Conservation (phyloP, 129 eudicot genomes). For the Saussurea involucrata region DNA sequence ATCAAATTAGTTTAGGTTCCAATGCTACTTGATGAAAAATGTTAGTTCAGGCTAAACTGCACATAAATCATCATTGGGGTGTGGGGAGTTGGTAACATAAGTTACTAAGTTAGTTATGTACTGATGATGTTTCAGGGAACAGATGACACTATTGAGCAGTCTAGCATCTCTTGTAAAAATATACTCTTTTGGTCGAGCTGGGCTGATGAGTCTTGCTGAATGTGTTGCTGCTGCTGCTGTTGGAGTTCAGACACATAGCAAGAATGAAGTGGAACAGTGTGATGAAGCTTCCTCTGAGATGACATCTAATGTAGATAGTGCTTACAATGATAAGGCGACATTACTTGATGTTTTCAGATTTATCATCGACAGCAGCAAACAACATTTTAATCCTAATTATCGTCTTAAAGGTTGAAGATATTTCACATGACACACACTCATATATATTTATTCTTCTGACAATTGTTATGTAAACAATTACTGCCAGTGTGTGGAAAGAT, state of each 20-base stretch:
- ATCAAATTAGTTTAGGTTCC: neutral
- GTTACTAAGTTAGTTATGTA: neutral
- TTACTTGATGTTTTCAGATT: conserved; percentile 73
- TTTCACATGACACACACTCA: conserved; percentile 6
- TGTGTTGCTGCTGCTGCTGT: conserved; percentile 62
- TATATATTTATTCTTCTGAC: neutral
- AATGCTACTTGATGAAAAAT: neutral
- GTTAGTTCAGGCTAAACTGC: neutral
- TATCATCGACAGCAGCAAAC: conserved; percentile 86
- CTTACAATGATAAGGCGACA: conserved; percentile 40
- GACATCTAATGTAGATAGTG: conserved; percentile 12
- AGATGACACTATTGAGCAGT: conserved; percentile 48
- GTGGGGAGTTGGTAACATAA: neutral
- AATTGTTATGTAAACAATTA: conserved; percentile 6
- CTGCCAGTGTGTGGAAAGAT: conserved; percentile 68
- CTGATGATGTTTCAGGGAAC: conserved; percentile 49
- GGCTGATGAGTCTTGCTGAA: conserved; percentile 81
- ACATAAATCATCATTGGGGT: neutral
- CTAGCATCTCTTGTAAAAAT: conserved; percentile 65
- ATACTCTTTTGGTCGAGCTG: conserved; percentile 81
- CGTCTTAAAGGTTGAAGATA: conserved; percentile 68
- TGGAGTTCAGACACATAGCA: conserved; percentile 29
- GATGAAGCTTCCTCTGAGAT: conserved; percentile 14
- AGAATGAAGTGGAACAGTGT: conserved; percentile 21
- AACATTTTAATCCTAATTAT: conserved; percentile 83